Evolutionary conservation across 169 alveolate species (phyloP).

Genomic region (Plasmodium vinckei): DNA sequence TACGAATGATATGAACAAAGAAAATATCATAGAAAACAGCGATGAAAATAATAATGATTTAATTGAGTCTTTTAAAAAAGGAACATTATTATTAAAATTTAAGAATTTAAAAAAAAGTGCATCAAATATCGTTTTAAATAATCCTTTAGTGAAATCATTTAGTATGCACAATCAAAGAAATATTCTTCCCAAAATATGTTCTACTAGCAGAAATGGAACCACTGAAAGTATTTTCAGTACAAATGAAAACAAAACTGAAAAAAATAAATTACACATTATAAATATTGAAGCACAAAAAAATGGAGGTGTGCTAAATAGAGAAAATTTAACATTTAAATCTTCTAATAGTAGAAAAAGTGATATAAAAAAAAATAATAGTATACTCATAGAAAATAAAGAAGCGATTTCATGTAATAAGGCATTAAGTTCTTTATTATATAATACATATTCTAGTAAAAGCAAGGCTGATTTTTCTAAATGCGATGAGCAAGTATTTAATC

Average conservation of each 20-base stretch:
- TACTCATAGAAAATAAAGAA: background rate
- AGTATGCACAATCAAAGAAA: too few relatives aligned
- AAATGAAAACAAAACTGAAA: too few relatives aligned
- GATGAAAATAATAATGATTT: too few relatives aligned
- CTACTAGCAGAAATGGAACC: too few relatives aligned
- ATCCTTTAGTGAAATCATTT: too few relatives aligned
- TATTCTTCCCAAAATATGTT: too few relatives aligned
- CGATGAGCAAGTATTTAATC: background rate
- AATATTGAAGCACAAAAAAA: background rate
- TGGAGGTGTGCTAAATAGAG: background rate
- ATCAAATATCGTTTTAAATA: too few relatives aligned
- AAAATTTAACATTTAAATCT: background rate
- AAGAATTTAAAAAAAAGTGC: too few relatives aligned
- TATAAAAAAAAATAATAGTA: background rate
- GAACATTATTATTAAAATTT: too few relatives aligned
- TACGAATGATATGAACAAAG: background rate
- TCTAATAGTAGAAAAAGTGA: background rate
- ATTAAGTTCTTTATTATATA: slow-evolving; percentile 7
- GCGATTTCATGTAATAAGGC: background rate
- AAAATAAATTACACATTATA: background rate
- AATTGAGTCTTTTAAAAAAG: too few relatives aligned
- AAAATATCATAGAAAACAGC: background rate
- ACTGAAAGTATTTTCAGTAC: too few relatives aligned
- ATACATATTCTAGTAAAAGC: background rate
- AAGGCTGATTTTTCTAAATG: background rate